Evolutionary conservation across 306 rosid genomes (phyloP), one percentile per base, ranked within the genome.

Genomic region (Prunus kanzakura): DNA sequence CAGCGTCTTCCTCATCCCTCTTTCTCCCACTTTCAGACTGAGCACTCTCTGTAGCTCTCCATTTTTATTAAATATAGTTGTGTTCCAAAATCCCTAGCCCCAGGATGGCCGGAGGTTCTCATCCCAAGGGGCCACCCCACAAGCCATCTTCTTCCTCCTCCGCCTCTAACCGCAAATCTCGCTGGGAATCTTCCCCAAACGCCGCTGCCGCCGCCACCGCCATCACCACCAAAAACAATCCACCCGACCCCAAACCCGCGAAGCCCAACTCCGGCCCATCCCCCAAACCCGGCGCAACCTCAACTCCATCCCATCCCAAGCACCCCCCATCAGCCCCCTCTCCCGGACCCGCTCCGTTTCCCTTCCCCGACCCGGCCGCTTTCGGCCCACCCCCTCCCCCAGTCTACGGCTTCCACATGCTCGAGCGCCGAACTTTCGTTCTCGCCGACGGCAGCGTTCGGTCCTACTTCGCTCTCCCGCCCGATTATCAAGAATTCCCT

Each of bases 341-440:
- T 29, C 79, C 86, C 25, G 81, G 81, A 49, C 46, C 78, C 18
- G 51, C 75, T 9, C 16, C 50, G 6, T 75, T 84, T 32, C 92
- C 85, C 27, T 88, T 87, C 69, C 81, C 91, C 1, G 93, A 88
- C 60, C 91, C 89, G 12, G 51, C 92, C 11, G 65, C 82, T 1
- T 54, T 87, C 35, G 97, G 91, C 58, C 93, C 96, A 2, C 96
- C 91, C 0, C 99, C 99, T 20, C 93, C 92, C 4, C 98, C 97
- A 11, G 87, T 88, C 8, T 96, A 96, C 69, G 97, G 97, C 43
- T 96, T 96, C 81, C 99, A 96, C 91, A 92, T 92, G 97, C 93
- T 96, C 2, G 98, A 92, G 65, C 99, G 99, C 32, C 99, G 96
- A 16, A 86, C 99, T 1, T 86, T 96, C 64, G 86, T 86, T 52